These are phyloP conservation scores for Pseudogymnoascus sp. DNA, from an alignment of 2,329 filamentous ascomycete species.

Conservation along the genomic window DNA sequence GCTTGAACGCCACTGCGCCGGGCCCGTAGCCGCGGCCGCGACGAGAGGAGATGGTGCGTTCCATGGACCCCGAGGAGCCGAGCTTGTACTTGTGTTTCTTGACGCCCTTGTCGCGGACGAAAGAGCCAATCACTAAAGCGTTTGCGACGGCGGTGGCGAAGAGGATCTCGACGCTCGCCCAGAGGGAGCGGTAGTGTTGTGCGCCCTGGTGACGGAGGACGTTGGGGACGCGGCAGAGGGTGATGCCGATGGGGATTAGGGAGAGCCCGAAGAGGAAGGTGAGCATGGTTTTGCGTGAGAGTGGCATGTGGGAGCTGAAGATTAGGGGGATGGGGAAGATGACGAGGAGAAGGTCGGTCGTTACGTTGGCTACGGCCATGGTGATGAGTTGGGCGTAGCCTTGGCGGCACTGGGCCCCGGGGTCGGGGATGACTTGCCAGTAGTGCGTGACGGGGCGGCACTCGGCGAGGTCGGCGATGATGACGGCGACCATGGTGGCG, in stretches of 20 bases:
- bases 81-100: constrained; percentile 82
- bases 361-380: constrained; percentile 80
- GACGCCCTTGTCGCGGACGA: constrained; percentile 78
- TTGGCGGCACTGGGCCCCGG: constrained; percentile 75
- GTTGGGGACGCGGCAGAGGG: constrained; percentile 70
- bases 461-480: constrained; percentile 75
- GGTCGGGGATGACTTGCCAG: constrained; percentile 79
- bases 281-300: constrained; percentile 72
- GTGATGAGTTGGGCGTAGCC: constrained; percentile 81
- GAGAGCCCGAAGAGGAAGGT: constrained; percentile 76
- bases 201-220: constrained; percentile 63
- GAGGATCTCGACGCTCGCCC: constrained; percentile 84
- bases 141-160: constrained; percentile 85
- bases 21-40: constrained; percentile 34
- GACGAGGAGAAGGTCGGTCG: constrained; percentile 82
- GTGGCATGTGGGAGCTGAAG: constrained; percentile 63
- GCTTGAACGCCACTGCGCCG: constrained; percentile 39
- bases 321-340: constrained; percentile 87
- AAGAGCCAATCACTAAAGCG: constrained; percentile 81
- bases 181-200: constrained; percentile 80
- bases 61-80: constrained; percentile 54
- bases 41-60: constrained; percentile 33
- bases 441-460: constrained; percentile 69
- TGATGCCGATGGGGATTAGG: constrained; percentile 69
- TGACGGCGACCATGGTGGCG: constrained; percentile 69